Percentiles rank a stretch among this genome's conserved stretches.
Evolutionary conservation across 1,284 basidiomycete genomes (phyloP).

Genomic region (Ceratobasidium theobromae): DNA sequence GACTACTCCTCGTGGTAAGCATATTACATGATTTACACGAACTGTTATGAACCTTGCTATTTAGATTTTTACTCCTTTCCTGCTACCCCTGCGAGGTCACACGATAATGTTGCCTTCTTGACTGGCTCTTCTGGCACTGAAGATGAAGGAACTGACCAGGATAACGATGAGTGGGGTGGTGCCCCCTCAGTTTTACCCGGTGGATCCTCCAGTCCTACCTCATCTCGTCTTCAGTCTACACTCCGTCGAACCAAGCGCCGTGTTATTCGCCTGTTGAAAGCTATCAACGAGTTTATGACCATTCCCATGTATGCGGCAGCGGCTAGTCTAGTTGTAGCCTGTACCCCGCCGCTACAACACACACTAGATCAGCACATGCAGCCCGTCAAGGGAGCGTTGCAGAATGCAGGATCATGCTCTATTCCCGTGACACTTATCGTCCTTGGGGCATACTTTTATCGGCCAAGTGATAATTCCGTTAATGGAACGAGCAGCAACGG

Average conservation of each 20-base stretch:
- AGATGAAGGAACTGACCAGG: slow-evolving; percentile 43
- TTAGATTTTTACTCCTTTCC: slow-evolving; percentile 63
- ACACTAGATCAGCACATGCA: slow-evolving; percentile 60
- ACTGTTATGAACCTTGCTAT: not conserved
- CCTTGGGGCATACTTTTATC: slow-evolving; percentile 88
- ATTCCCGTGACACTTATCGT: slow-evolving; percentile 90
- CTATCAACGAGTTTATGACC: slow-evolving; percentile 81
- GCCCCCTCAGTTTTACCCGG: slow-evolving; percentile 39
- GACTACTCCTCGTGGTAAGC: slow-evolving; percentile 12
- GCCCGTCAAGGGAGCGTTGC: slow-evolving; percentile 73
- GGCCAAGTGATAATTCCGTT: not conserved
- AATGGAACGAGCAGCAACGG: not conserved
- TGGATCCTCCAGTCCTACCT: slow-evolving; percentile 40
- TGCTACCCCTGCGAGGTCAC: slow-evolving; percentile 57
- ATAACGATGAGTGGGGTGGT: slow-evolving; percentile 44
- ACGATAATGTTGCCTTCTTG: slow-evolving; percentile 40
- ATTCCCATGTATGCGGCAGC: slow-evolving; percentile 81
- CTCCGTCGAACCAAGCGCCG: slow-evolving; percentile 44
- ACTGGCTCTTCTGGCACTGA: slow-evolving; percentile 15
- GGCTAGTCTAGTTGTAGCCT: slow-evolving; percentile 77
- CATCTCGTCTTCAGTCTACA: slow-evolving; percentile 41
- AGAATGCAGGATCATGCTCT: slow-evolving; percentile 74
- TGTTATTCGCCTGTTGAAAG: slow-evolving; percentile 44
- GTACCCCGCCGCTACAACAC: slow-evolving; percentile 74
- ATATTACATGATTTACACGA: not conserved